These are phyloP conservation scores for Fomitopsis pulvina DNA, from an alignment of 768 basidiomycete genomes.

Conservation along the genomic window DNA sequence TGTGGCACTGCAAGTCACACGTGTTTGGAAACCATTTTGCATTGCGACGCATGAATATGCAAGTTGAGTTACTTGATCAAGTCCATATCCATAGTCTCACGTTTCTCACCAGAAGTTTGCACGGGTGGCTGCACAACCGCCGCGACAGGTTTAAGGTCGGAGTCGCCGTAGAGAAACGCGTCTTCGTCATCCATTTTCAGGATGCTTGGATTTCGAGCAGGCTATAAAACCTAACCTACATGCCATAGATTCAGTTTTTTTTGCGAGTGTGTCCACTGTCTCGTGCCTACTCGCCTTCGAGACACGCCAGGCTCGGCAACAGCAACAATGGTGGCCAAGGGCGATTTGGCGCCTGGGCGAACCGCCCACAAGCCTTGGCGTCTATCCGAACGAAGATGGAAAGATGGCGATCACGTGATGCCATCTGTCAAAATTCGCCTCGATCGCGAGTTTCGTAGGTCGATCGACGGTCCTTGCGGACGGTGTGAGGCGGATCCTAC, in stretches of 20 bases:
- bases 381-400: neutral
- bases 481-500: neutral
- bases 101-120: slow-evolving; percentile 41
- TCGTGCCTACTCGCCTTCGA: too few species aligned
- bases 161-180: slow-evolving; percentile 26
- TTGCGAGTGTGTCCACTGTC: too few species aligned
- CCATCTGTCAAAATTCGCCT: neutral
- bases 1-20: slow-evolving; percentile 45
- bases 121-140: slow-evolving; percentile 15
- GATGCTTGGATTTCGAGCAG: neutral
- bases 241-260: too few species aligned
- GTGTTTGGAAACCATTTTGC: slow-evolving; percentile 24
- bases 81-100: slow-evolving; percentile 18
- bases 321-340: too few species aligned
- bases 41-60: slow-evolving; percentile 24
- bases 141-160: slow-evolving; percentile 14
- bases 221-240: too few species aligned
- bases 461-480: neutral
- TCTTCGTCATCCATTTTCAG: slow-evolving; percentile 25
- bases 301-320: too few species aligned
- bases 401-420: neutral
- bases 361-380: too few species aligned
- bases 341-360: too few species aligned
- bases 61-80: slow-evolving; percentile 6
- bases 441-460: neutral